Conservation (phyloP, 768 basidiomycete genomes). For the Vararia minispora region DNA sequence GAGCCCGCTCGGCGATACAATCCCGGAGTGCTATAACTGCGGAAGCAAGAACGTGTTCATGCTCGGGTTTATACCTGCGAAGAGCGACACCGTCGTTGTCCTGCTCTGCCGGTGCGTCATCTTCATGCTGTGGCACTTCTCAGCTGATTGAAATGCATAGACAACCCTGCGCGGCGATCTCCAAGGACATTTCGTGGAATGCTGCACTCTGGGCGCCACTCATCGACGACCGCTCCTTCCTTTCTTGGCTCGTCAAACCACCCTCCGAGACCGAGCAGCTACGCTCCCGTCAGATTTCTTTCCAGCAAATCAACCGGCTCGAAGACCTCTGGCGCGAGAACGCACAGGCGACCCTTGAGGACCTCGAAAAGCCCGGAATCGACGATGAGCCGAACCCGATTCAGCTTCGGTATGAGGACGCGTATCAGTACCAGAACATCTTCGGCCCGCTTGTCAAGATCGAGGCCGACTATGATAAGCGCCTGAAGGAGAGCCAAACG, state of each 20-base stretch:
- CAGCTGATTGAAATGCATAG: slow-evolving; percentile 32
- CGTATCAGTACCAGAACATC: slow-evolving; percentile 99
- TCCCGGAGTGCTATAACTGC: slow-evolving; percentile 98
- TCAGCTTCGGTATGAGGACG: slow-evolving; percentile 88
- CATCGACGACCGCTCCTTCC: slow-evolving; percentile 95
- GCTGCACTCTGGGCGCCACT: slow-evolving; percentile 95
- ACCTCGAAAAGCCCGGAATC: slow-evolving; percentile 93
- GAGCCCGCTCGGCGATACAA: slow-evolving; percentile 91
- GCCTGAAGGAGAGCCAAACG: slow-evolving; percentile 95
- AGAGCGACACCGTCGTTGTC: slow-evolving; percentile 97
- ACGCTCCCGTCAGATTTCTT: slow-evolving; percentile 92
- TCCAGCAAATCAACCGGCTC: slow-evolving; percentile 92
- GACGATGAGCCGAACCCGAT: slow-evolving; percentile 97
- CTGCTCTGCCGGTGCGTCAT: slow-evolving; percentile 80
- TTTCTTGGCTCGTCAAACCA: slow-evolving; percentile 98
- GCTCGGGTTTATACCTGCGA: slow-evolving; percentile 98
- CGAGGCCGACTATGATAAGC: slow-evolving; percentile 98
- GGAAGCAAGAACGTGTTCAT: slow-evolving; percentile 99
- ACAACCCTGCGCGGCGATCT: slow-evolving; percentile 95
- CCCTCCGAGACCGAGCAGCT: slow-evolving; percentile 95
- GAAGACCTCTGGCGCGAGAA: slow-evolving; percentile 99
- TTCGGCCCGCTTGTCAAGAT: slow-evolving; percentile 99
- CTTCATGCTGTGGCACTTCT: slow-evolving; percentile 1
- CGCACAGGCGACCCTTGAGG: slow-evolving; percentile 86
- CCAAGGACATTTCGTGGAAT: slow-evolving; percentile 98